Evolutionary conservation across 108 stramenopile genomes (phyloP).

Genomic region (Skeletonema tropicum): DNA sequence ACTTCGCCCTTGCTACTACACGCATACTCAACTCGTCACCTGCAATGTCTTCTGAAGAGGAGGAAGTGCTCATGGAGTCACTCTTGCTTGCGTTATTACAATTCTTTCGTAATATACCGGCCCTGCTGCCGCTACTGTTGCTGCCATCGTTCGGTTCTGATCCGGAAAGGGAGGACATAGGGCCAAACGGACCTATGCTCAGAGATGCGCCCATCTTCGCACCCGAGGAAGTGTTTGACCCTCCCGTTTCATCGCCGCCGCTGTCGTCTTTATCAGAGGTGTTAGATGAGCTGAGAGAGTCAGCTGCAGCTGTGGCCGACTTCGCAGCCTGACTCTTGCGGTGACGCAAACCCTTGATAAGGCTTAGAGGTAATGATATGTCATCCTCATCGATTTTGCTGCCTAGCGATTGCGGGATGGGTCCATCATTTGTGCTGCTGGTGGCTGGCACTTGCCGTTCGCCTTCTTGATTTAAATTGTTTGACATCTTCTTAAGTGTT

Average conservation of each 20-base stretch:
- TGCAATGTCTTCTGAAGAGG: slow-evolving; percentile 18
- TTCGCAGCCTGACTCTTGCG: slow-evolving; percentile 6
- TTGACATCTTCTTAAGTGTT: background rate
- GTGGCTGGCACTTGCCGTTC: background rate
- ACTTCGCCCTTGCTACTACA: slow-evolving; percentile 27
- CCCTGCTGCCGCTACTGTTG: slow-evolving; percentile 9
- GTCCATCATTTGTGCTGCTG: background rate
- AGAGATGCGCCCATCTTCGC: slow-evolving; percentile 5
- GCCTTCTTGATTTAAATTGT: background rate
- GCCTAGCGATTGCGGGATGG: slow-evolving; percentile 12
- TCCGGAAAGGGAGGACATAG: slow-evolving; percentile 31
- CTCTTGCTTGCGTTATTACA: slow-evolving; percentile 7
- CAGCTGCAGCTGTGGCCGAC: slow-evolving; percentile 12
- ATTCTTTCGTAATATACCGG: slow-evolving; percentile 15
- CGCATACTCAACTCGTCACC: slow-evolving; percentile 25
- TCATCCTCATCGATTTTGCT: slow-evolving; percentile 23
- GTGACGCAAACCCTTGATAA: slow-evolving; percentile 34
- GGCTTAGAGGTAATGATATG: slow-evolving; percentile 35
- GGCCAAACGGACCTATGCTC: slow-evolving; percentile 15
- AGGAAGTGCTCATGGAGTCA: slow-evolving; percentile 16
- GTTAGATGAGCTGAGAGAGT: slow-evolving; percentile 18
- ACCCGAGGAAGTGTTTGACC: slow-evolving; percentile 24
- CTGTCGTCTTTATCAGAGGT: slow-evolving; percentile 44
- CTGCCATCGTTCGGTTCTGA: slow-evolving; percentile 19
- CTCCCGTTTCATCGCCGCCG: slow-evolving; percentile 26